Base-by-base conservation (phyloP, 371 early-diverging fungal species). In the Rhizopus delemar region DNA sequence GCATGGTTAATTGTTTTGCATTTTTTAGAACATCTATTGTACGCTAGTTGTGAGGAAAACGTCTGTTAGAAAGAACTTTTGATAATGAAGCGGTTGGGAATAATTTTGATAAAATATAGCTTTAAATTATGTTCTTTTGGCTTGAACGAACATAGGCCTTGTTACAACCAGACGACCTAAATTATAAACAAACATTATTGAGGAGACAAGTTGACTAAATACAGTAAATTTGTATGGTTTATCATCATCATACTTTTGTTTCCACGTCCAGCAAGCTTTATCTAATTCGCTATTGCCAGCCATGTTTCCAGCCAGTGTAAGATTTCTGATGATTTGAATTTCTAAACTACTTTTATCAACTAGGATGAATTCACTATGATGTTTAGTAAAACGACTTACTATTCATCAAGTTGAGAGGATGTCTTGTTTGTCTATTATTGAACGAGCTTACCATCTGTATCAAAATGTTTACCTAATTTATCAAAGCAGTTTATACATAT, bases 231-330 rank as follows among this genome's bases (percentile, higher is more conserved):
- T 2, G 66, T 69, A 63, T 70, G 75, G 45, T 78, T 75, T 55
- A 51, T 72, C 81, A n/a, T 70, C 67, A 13, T 71, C 68, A 59
- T 69, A 73, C 29, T 74, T 70, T 41, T 57, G 46, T 29, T 70
- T 66, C 77, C 81, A 80, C 29, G 79, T 66, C 38, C 62, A 39
- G 54, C 60, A 80, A 0, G 79, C 43, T 54, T 71, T 57, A 11
- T 66, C 68, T 51, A 84, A 35, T 9, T 90, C 91, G 6, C 89
- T 90, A 52, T 86, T 87, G 62, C 90, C 91, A 3, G 91, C 89
- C 53, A 91, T 62, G 65, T 88, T 90, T 63, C 88, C 89, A 34
- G 81, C 81, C 39, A 88, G 60, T 0, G 88, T 89, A n/a, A 81
- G 51, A 56, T 63, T 63, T n/a, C 87, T 84, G 56, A 84, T 75